A percentile compares a stretch with the other conserved stretches of the same genome.
Evolutionary conservation across 1,284 basidiomycete species (phyloP).

Genomic region (Cutaneotrichosporon dermatis): DNA sequence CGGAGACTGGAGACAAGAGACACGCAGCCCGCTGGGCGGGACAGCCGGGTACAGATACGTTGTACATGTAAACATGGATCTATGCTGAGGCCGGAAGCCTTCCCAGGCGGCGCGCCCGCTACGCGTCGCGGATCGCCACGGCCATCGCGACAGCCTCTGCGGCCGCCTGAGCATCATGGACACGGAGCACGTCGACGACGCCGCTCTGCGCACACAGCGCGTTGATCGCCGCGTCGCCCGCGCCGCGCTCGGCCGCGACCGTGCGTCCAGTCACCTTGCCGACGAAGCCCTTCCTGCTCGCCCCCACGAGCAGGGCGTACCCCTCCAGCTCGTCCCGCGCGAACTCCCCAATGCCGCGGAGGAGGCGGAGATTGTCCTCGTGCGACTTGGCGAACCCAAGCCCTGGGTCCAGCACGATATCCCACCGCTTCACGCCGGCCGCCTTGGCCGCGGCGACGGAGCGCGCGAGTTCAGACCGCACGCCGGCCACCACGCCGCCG

Average conservation of each 20-base stretch:
- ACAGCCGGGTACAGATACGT: too few species aligned
- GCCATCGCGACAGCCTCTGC: slow-evolving; percentile 58
- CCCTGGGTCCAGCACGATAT: slow-evolving; percentile 87
- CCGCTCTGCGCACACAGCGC: slow-evolving; percentile 71
- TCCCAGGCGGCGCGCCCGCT: too few species aligned
- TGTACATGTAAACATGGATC: too few species aligned
- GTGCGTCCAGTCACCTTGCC: slow-evolving; percentile 56
- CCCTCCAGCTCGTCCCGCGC: slow-evolving; percentile 40
- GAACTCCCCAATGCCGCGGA: slow-evolving; percentile 57
- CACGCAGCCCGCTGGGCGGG: too few species aligned
- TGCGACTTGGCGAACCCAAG: slow-evolving; percentile 90
- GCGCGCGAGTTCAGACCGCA: slow-evolving; percentile 67
- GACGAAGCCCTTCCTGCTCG: slow-evolving; percentile 78
- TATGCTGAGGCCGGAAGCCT: too few species aligned
- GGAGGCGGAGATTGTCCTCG: slow-evolving; percentile 67
- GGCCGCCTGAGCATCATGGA: slow-evolving; percentile 76
- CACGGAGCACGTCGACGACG: slow-evolving; percentile 65
- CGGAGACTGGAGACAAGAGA: too few species aligned
- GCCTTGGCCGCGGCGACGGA: slow-evolving; percentile 65
- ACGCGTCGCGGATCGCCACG: slow-evolving; percentile 48
- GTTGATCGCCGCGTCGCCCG: slow-evolving; percentile 77
- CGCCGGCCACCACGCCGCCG: slow-evolving; percentile 63
- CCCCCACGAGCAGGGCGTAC: slow-evolving; percentile 71
- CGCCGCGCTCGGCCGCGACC: slow-evolving; percentile 61
- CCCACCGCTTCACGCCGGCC: slow-evolving; percentile 80